Conservation (phyloP, 2,329 filamentous ascomycete genomes). For the Fusarium guadeloupense region DNA sequence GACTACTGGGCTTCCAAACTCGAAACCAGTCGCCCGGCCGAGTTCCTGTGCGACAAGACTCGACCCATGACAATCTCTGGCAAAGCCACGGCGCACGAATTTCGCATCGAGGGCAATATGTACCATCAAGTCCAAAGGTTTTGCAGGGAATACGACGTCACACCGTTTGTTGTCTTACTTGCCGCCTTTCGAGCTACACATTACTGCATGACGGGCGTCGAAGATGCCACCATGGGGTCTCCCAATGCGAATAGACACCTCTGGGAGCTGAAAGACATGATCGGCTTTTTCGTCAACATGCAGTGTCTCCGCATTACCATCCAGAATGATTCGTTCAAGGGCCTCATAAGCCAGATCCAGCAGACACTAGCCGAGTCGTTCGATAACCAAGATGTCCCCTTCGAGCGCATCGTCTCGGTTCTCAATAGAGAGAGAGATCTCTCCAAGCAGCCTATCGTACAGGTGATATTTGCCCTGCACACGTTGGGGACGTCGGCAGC, state of each 20-base stretch:
- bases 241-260: constrained; percentile 26
- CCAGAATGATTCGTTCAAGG: constrained; percentile 21
- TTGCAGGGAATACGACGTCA: constrained; percentile 14
- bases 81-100: background rate
- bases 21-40: constrained; percentile 15
- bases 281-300: constrained; percentile 38
- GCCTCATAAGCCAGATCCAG: constrained; percentile 29
- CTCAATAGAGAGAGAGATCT: constrained; percentile 16
- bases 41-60: constrained; percentile 12
- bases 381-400: constrained; percentile 40
- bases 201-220: constrained; percentile 35
- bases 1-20: constrained; percentile 18
- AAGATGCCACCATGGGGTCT: constrained; percentile 37
- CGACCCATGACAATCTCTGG: constrained; percentile 24
- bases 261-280: constrained; percentile 23
- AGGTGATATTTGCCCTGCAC: constrained; percentile 31
- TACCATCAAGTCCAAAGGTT: constrained; percentile 5
- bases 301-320: constrained; percentile 36
- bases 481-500: constrained; percentile 8
- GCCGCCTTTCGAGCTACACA: constrained; percentile 39
- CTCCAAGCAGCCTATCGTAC: constrained; percentile 26
- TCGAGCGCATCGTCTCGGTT: constrained; percentile 31
- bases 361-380: constrained; percentile 11
- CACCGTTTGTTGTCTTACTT: constrained; percentile 25
- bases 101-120: constrained; percentile 6